These are phyloP conservation scores for Chaetomium fimeti DNA, from an alignment of 495 filamentous ascomycete species.

Conservation along the genomic window DNA sequence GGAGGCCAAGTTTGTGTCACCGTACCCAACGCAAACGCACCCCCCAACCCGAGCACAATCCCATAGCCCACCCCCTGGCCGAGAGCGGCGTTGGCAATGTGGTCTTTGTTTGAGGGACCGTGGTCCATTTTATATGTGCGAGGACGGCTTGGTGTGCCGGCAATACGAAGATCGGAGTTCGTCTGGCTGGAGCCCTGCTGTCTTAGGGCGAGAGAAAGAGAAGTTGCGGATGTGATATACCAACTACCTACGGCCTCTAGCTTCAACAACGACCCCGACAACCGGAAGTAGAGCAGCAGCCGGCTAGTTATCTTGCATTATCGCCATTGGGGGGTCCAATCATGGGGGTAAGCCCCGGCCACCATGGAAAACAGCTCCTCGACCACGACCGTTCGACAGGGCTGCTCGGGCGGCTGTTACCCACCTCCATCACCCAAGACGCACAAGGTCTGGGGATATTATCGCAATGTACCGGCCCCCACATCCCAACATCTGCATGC, in stretches of 20 bases:
- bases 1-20: not conserved
- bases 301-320: conserved; percentile 7
- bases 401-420: not conserved
- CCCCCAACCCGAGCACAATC: conserved; percentile 74
- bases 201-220: no score
- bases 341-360: not conserved
- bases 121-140: conserved; percentile 21
- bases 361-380: not conserved
- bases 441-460: not conserved
- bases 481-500: not conserved
- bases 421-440: not conserved
- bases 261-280: not conserved
- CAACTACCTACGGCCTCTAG: not conserved
- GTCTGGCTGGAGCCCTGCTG: not conserved
- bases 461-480: not conserved
- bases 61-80: conserved; percentile 76
- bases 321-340: not conserved
- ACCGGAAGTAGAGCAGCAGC: not conserved
- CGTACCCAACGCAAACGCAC: conserved; percentile 75
- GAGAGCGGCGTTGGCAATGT: conserved; percentile 52
- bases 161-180: not conserved
- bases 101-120: conserved; percentile 21
- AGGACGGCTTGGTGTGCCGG: not conserved
- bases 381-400: not conserved
- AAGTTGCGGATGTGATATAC: not conserved